Evolutionary conservation across 2,329 filamentous ascomycete genomes (phyloP).

Genomic region (Rutstroemia sp.): DNA sequence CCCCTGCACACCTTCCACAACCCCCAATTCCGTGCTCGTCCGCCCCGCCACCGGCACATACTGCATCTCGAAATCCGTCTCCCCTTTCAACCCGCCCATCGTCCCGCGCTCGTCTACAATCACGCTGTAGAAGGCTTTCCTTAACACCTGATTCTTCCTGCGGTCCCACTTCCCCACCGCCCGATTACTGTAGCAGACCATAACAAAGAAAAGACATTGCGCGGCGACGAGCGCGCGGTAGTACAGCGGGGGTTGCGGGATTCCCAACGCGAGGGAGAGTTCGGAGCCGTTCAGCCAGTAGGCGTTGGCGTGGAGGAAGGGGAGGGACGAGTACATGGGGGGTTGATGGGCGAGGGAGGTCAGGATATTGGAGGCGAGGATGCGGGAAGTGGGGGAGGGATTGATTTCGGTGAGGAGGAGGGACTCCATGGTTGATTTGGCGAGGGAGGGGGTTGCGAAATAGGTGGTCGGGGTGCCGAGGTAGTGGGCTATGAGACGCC

Average conservation of each 20-base stretch:
- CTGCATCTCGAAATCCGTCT: conserved; percentile 63
- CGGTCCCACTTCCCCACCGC: too few species aligned
- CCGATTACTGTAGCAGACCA: too few species aligned
- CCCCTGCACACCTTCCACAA: conserved; percentile 23
- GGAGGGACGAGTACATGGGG: conserved; percentile 21
- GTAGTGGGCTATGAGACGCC: conserved; percentile 66
- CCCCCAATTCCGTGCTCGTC: conserved; percentile 30
- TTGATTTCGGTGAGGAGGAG: conserved; percentile 58
- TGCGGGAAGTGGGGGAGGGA: conserved; percentile 53
- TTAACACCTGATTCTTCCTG: conserved; percentile 9
- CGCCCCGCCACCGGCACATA: conserved; percentile 50
- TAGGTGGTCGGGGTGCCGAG: conserved; percentile 59
- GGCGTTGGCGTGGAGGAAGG: too few species aligned
- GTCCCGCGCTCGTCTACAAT: conserved; percentile 54
- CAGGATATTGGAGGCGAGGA: conserved; percentile 71
- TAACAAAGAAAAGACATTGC: too few species aligned
- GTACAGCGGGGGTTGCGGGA: background rate
- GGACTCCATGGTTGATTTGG: conserved; percentile 59
- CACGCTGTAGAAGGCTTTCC: conserved; percentile 45
- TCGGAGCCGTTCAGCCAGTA: conserved; percentile 19
- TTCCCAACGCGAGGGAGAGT: background rate
- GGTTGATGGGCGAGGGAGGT: conserved; percentile 50
- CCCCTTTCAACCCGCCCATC: conserved; percentile 48
- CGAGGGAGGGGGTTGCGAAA: conserved; percentile 48
- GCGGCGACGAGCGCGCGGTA: too few species aligned